Percentiles rank a stretch among this genome's conserved stretches.
Conservation (phyloP, 2,329 filamentous ascomycete species). For the Fonsecaea monophora region DNA sequence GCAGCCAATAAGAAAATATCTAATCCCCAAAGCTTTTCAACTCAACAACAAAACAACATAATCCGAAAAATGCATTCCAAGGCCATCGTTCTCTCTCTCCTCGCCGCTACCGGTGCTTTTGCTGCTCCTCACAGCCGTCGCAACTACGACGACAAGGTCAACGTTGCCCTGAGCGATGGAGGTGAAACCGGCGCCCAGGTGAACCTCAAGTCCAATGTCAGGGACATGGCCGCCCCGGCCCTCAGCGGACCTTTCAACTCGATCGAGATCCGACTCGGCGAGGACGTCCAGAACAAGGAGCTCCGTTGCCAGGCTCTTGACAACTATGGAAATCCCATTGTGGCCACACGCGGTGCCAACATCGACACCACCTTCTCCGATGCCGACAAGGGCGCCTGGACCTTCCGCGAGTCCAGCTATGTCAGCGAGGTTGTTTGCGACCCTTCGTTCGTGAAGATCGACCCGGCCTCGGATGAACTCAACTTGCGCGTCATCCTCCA, state of each 20-base stretch:
- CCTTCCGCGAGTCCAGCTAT: conserved; percentile 25
- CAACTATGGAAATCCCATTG: conserved; percentile 31
- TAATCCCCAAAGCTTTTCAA: conserved; percentile 11
- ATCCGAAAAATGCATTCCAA: conserved; percentile 20
- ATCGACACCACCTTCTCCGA: conserved; percentile 37
- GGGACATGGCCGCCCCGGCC: conserved; percentile 18
- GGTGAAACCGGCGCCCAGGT: conserved; percentile 23
- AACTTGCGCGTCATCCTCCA: conserved; percentile 31
- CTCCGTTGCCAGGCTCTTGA: conserved; percentile 37
- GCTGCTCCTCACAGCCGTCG: conserved; percentile 31
- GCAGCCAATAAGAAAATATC: conserved; percentile 13
- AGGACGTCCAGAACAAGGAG: conserved; percentile 30
- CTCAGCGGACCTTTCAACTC: conserved; percentile 31
- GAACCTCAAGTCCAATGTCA: conserved; percentile 12
- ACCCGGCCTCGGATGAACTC: conserved; percentile 13
- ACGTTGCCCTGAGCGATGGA: conserved; percentile 31
- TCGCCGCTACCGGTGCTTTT: conserved; percentile 34
- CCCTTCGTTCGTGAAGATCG: conserved; percentile 34
- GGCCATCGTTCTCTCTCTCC: conserved; percentile 24
- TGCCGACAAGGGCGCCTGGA: conserved; percentile 36
- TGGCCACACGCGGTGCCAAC: conserved; percentile 28
- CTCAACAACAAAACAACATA: conserved; percentile 2
- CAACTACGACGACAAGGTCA: conserved; percentile 26
- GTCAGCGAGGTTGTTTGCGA: conserved; percentile 37
- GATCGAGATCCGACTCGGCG: conserved; percentile 30